phyloP scores from a whole-genome alignment of 2,329 filamentous ascomycete genomes.

The Fusarium avenaceum region DNA sequence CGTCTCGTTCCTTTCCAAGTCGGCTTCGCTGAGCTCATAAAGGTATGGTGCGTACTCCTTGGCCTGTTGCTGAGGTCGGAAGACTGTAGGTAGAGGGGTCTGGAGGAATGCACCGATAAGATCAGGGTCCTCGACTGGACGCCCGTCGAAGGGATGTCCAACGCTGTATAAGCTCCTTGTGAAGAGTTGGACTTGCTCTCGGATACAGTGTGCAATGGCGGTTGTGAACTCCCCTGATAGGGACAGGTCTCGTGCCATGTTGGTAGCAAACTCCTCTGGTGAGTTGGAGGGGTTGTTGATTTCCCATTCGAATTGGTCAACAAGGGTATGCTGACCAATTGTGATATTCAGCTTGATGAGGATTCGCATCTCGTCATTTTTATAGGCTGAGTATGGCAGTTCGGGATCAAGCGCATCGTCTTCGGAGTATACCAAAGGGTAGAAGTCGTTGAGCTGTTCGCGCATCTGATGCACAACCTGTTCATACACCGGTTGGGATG shows the following conservation, averaged over 20 bases:
- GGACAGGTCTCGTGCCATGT: slow-evolving; percentile 90
- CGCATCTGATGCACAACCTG: slow-evolving; percentile 78
- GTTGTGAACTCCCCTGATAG: slow-evolving; percentile 96
- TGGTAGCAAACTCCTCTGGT: slow-evolving; percentile 91
- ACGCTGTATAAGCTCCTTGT: slow-evolving; percentile 93
- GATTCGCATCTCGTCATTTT: slow-evolving; percentile 99
- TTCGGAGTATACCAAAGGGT: slow-evolving; percentile 89
- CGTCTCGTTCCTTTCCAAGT: slow-evolving; percentile 90
- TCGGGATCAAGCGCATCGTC: slow-evolving; percentile 92
- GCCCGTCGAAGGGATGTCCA: slow-evolving; percentile 93
- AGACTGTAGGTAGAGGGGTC: slow-evolving; percentile 84
- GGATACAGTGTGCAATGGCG: slow-evolving; percentile 96
- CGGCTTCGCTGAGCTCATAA: slow-evolving; percentile 92
- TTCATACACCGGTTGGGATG: slow-evolving; percentile 72
- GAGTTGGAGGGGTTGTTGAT: slow-evolving; percentile 96
- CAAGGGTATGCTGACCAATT: slow-evolving; percentile 91
- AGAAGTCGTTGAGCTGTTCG: slow-evolving; percentile 93
- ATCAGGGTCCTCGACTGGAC: slow-evolving; percentile 92
- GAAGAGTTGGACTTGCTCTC: slow-evolving; percentile 95
- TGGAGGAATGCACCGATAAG: slow-evolving; percentile 87
- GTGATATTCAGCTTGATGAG: slow-evolving; percentile 97
- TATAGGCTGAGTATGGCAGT: slow-evolving; percentile 92
- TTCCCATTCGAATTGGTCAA: slow-evolving; percentile 99
- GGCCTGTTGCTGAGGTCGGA: slow-evolving; percentile 90
- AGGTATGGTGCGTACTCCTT: slow-evolving; percentile 95